Base-by-base conservation (phyloP, 345 rosid species). In the Garcia nutans region DNA sequence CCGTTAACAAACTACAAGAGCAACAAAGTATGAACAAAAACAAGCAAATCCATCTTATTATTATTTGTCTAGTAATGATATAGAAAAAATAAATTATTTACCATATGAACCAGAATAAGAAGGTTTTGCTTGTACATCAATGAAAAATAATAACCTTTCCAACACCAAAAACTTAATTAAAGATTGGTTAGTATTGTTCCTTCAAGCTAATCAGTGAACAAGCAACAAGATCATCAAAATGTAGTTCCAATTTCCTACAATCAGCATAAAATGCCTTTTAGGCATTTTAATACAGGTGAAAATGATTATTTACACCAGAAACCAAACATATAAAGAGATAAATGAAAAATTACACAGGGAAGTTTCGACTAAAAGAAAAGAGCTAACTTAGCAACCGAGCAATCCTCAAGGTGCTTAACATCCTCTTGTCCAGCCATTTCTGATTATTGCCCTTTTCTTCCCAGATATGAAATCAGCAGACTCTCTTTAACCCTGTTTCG, bases 341-440 rank as follows among this genome's bases (percentile, higher is more conserved):
- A 52, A 52, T 26, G 24, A 66, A n/a, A 44, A 67, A 22, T 42
- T 22, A 45, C 22, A 65, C 19, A 33, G 15, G 44, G 45, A 11
- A 23, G 45, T 3, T 22, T 23, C 8, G 10, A 23, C 0, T 10
- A 13, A 23, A 23, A 59, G 23, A 4, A 71, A 22, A 22, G 45
- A 71, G 60, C 77, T 66, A 9, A 78, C 81, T 73, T 78, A 45
- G 81, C 62, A 66, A 78, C 81, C 1, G 81, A 72, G 60, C 81
- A 78, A 28, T 78, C 81, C 68, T 78, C 81, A 65, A 78, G 77
- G 20, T 78, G 70, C 74, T 78, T 78, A 33, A 73, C 73, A 56
- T 77, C 47, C 41, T 78, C 73, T 23, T 67, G 73, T 26, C 61
- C 80, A 22, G 81, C 75, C 75, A 76, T 76, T 28, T 22, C 66